A percentile compares a stretch with the other conserved stretches of the same genome.
These are phyloP conservation scores for Jackrogersella multiformis DNA, from an alignment of 495 filamentous ascomycete genomes.

Conservation along the genomic window DNA sequence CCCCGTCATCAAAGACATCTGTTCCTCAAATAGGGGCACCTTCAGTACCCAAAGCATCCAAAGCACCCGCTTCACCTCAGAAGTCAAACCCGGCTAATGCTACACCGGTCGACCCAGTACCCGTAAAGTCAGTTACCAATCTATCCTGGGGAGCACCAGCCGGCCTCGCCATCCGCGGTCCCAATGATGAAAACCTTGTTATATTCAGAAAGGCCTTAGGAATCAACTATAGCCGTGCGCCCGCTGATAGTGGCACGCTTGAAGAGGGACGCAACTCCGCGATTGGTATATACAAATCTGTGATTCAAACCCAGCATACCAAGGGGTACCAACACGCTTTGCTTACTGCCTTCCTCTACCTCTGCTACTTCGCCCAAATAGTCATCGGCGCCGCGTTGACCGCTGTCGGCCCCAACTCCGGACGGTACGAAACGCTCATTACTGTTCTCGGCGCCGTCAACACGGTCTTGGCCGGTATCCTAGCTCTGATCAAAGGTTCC, in stretches of 20 bases:
- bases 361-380: constrained; percentile 54
- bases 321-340: constrained; percentile 42
- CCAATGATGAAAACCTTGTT: constrained; percentile 57
- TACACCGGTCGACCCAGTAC: constrained; percentile 13
- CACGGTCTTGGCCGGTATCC: constrained; percentile 59
- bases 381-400: constrained; percentile 58
- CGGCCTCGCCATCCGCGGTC: constrained; percentile 49
- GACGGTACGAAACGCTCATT: constrained; percentile 49
- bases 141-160: constrained; percentile 53
- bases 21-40: constrained; percentile 26
- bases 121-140: constrained; percentile 31
- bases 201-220: constrained; percentile 56
- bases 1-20: constrained; percentile 17
- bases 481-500: constrained; percentile 58
- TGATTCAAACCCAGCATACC: constrained; percentile 42
- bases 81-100: constrained; percentile 20
- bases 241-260: constrained; percentile 43
- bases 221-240: constrained; percentile 48
- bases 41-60: constrained; percentile 18
- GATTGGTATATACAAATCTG: constrained; percentile 50
- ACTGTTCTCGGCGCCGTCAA: constrained; percentile 59
- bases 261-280: constrained; percentile 53
- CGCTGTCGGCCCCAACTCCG: constrained; percentile 54
- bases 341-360: constrained; percentile 49
- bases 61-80: constrained; percentile 19